A percentile compares a stretch with the other conserved stretches of the same genome.
Evolutionary conservation across 2,329 filamentous ascomycete genomes (phyloP).

Genomic region (Colletotrichum agaves): DNA sequence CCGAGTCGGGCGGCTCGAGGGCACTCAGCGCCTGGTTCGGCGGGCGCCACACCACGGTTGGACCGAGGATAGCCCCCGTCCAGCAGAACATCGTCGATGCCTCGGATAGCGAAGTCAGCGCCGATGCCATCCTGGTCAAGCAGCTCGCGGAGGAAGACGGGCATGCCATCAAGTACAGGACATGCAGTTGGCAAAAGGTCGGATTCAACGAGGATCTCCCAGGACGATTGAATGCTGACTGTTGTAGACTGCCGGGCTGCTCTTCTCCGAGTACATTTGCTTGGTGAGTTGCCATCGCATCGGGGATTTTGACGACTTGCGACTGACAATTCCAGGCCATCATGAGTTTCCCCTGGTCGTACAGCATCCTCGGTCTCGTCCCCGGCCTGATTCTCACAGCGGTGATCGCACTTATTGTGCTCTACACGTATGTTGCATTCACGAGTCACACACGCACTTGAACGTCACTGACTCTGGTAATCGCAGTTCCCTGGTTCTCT

Average conservation of each 20-base stretch:
- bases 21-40: constrained; percentile 46
- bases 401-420: constrained; percentile 79
- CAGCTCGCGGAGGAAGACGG: constrained; percentile 83
- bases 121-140: constrained; percentile 62
- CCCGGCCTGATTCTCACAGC: constrained; percentile 83
- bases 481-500: constrained; percentile 55
- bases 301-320: background rate
- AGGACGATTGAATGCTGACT: background rate
- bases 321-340: constrained; percentile 62
- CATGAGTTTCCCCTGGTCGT: constrained; percentile 96
- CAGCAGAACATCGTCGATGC: constrained; percentile 45
- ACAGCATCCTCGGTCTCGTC: constrained; percentile 86
- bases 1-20: constrained; percentile 29
- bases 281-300: constrained; percentile 26
- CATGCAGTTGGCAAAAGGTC: constrained; percentile 88
- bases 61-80: constrained; percentile 63
- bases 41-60: constrained; percentile 54
- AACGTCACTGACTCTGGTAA: constrained; percentile 33
- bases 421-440: constrained; percentile 70
- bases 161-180: constrained; percentile 88
- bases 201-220: background rate
- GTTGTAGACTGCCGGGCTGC: constrained; percentile 77
- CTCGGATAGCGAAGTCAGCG: constrained; percentile 58
- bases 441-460: constrained; percentile 32
- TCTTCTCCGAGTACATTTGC: constrained; percentile 92